Evolutionary conservation across 352 stramenopile genomes (phyloP).

Genomic region (Phytophthora capsici): DNA sequence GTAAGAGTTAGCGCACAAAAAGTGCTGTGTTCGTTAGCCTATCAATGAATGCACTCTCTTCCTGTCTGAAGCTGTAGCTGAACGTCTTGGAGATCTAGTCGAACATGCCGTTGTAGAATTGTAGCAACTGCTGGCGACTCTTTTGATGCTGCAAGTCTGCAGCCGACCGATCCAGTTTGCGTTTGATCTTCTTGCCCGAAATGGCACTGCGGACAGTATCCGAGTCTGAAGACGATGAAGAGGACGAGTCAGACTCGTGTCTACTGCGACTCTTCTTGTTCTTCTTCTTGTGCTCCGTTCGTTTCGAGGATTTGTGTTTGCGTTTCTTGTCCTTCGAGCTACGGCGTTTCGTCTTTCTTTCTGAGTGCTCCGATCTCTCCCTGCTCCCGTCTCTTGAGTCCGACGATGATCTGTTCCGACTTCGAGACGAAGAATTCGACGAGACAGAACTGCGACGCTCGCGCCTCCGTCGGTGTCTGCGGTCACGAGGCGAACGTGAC

Average conservation of each 20-base stretch:
- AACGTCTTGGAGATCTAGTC: constrained; percentile 39
- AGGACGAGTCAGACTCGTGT: constrained; percentile 35
- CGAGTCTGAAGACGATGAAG: constrained; percentile 60
- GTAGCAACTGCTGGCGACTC: constrained; percentile 79
- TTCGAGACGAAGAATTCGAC: constrained; percentile 34
- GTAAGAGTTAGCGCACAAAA: not conserved
- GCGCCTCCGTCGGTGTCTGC: constrained; percentile 28
- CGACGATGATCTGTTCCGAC: constrained; percentile 31
- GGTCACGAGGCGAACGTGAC: constrained; percentile 22
- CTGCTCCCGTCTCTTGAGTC: constrained; percentile 31
- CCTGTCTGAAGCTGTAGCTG: not conserved
- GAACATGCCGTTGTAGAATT: constrained; percentile 91
- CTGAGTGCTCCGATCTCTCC: constrained; percentile 31
- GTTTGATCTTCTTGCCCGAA: constrained; percentile 89
- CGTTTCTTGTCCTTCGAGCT: constrained; percentile 41
- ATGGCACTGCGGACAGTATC: constrained; percentile 82
- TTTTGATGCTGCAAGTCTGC: constrained; percentile 71
- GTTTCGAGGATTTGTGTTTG: constrained; percentile 43
- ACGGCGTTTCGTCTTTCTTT: constrained; percentile 50
- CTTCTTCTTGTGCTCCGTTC: constrained; percentile 45
- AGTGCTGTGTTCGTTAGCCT: not conserved
- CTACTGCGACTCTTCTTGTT: constrained; percentile 43
- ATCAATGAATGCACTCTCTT: constrained; percentile 16
- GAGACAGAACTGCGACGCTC: constrained; percentile 25
- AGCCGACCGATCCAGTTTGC: constrained; percentile 66